Evolutionary conservation across 768 basidiomycete genomes (phyloP), one percentile per base, ranked within the genome.

Genomic region (Xanthoconium purpureum): DNA sequence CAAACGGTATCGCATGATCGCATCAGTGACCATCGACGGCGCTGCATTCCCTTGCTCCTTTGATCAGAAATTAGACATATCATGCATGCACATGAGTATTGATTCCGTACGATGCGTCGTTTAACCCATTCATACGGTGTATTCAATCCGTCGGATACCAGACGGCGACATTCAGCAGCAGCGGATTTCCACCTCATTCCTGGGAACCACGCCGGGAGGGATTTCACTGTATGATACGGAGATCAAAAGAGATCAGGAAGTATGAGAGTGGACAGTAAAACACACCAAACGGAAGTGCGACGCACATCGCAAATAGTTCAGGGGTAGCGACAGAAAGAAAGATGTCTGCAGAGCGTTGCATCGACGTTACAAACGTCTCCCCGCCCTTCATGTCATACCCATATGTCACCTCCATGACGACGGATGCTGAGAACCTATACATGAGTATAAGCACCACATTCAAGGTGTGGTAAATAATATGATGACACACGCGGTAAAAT

Each of bases 201-300:
- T 0, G 67, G 72, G 20, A 71, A 45, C 72, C 70, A 71, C 6
- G 40, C 33, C 2, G 64, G 68, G 29, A 68, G 20, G 1, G 50
- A 28, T n/a, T 39, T 52, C n/a, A 66, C 70, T 70, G 28, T 3
- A 37, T 17, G 24, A 18, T 15, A 47, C 11, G 17, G 24, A 24
- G 24, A n/a, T 54, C 4, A 50, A 46, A 3, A 28, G 36, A 17
- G 6, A 13, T 12, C 33, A 17, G 4, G 18, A 3, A 20, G 20
- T 28, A 12, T 9, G n/a, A 20, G 18, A 39, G n/a, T 1, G 37
- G 6, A 33, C 7, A 28, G 28, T 18, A 29, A 38, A 3, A 50
- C 50, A 1, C 17, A 51, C 50, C 50, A 51, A 51, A 51, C n/a
- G 40, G 49, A 15, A 24, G 30, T 3, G 18, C 39, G 2, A 5